Evolutionary conservation across 2,329 filamentous ascomycete species (phyloP), one percentile per base, ranked within the genome.

Genomic region (Madurella fahalii): DNA sequence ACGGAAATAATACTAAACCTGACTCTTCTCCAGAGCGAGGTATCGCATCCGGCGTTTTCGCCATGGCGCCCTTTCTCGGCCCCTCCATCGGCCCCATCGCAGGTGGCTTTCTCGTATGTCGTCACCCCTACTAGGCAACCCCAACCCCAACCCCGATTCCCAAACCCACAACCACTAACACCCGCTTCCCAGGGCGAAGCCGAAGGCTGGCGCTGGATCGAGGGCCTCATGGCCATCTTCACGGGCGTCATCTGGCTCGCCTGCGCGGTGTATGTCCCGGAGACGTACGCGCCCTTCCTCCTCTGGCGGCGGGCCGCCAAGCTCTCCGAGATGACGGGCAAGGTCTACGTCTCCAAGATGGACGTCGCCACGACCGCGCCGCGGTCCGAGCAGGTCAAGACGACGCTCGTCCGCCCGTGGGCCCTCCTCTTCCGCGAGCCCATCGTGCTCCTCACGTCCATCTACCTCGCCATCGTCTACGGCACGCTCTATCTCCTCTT

Each of bases 201-300:
- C 2, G 78, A 76, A 13, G 85, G 84, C 15, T 89, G 86, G 87
- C 74, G 83, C 63, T 89, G 86, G 86, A 80, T 89, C 18, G 78
- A 84, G 69, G 84, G 84, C 2, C 70, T 88, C 9, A 78, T 86
- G 70, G 79, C 81, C 47, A 79, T 81, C 56, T 85, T 88, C 66
- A 84, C 81, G 2, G 83, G 82, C 9, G 69, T 77, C 11, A 75
- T 86, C 47, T 84, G 81, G 77, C 77, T 85, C 48, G 49, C 74
- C 17, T 77, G 77, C 53, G 64, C 74, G 0, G 59, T 82, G 16
- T 60, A 76, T 44, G 74, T 85, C 4, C 82, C 81, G 4, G 82
- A 85, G 68, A 85, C 82, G 0, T 85, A 85, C 66, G 73, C 79
- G 0, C 82, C 83, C 0, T 75, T 82, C 34, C 71, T 84, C 30